These are phyloP conservation scores for Athelia psychrophila DNA, from an alignment of 1,284 basidiomycete genomes.

Conservation along the genomic window DNA sequence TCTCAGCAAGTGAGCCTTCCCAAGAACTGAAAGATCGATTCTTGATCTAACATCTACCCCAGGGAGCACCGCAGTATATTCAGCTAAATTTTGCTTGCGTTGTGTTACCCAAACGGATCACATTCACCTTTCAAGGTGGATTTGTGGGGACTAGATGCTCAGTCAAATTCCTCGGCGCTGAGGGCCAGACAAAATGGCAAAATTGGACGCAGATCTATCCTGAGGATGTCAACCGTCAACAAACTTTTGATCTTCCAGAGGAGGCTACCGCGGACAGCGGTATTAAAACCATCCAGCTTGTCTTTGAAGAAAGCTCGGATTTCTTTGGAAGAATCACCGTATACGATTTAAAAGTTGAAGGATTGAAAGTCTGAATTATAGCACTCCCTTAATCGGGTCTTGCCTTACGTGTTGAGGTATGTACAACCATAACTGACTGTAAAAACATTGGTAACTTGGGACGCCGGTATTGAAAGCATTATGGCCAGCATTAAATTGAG, in stretches of 20 bases:
- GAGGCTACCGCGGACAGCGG: slow-evolving; percentile 20
- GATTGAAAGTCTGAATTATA: slow-evolving; percentile 14
- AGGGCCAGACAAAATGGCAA: slow-evolving; percentile 38
- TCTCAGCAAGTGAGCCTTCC: slow-evolving; percentile 61
- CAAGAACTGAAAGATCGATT: neutral
- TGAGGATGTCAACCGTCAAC: slow-evolving; percentile 71
- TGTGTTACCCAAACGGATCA: slow-evolving; percentile 51
- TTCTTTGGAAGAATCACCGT: slow-evolving; percentile 75
- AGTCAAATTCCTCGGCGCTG: slow-evolving; percentile 35
- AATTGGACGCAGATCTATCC: slow-evolving; percentile 58
- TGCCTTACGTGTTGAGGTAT: no score
- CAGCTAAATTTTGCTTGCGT: slow-evolving; percentile 55
- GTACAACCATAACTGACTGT: no score
- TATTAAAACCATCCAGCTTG: slow-evolving; percentile 51
- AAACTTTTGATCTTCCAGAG: slow-evolving; percentile 53
- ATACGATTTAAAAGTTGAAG: slow-evolving; percentile 61
- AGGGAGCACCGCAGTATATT: slow-evolving; percentile 76
- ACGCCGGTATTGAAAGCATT: no score
- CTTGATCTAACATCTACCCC: slow-evolving; percentile 8
- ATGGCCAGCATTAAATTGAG: no score
- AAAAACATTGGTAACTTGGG: no score
- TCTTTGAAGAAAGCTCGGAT: slow-evolving; percentile 76
- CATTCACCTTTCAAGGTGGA: slow-evolving; percentile 79
- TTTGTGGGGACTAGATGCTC: slow-evolving; percentile 70
- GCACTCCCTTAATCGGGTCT: no score